phyloP scores from a whole-genome alignment of 305 asterid genomes.

The Fraxinus albicans region DNA sequence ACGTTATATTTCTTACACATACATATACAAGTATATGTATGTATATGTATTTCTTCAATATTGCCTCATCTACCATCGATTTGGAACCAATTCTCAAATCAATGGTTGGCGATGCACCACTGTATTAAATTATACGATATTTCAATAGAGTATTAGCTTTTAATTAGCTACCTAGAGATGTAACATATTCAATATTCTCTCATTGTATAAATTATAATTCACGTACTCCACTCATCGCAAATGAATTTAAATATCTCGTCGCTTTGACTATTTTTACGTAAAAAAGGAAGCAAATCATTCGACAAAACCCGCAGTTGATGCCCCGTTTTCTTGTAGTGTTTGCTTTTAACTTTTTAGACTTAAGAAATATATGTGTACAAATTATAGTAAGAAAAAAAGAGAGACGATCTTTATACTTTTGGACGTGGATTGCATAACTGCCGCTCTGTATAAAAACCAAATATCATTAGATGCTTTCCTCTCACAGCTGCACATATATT shows the following conservation, averaged over 20 bases:
- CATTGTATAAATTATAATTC: constrained; percentile 28
- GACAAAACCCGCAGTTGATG: background rate
- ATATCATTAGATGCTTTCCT: constrained; percentile 13
- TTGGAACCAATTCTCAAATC: background rate
- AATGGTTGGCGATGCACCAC: background rate
- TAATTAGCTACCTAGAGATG: constrained; percentile 16
- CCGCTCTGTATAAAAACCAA: constrained; percentile 13
- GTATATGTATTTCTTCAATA: background rate
- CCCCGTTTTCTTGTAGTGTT: background rate
- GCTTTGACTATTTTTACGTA: background rate
- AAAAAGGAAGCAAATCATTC: background rate
- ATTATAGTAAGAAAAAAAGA: background rate
- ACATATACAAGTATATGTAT: background rate
- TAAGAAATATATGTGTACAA: background rate
- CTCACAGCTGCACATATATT: background rate
- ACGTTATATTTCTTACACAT: background rate
- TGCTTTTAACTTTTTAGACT: constrained; percentile 23
- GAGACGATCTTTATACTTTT: constrained; percentile 34
- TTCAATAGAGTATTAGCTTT: background rate
- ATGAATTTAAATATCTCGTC: background rate
- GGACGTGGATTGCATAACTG: constrained; percentile 60
- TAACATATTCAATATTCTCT: constrained; percentile 19
- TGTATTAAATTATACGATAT: background rate
- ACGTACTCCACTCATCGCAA: background rate
- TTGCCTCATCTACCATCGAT: background rate